Evolutionary conservation across 192 early-diverging fungal species (phyloP), one percentile per base, ranked within the genome.

Genomic region (Coemansia sp.): DNA sequence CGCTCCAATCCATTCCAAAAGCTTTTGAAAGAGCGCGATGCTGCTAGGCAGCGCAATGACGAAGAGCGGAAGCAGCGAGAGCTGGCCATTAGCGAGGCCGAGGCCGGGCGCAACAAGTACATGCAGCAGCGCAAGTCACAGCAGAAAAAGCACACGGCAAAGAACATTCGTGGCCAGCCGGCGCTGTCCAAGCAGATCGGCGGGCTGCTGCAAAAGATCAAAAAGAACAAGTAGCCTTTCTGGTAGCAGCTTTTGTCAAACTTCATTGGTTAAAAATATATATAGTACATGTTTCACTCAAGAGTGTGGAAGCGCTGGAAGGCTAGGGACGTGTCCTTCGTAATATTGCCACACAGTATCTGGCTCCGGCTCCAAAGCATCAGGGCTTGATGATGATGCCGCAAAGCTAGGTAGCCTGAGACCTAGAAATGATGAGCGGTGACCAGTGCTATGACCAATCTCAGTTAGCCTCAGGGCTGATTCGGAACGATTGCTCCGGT

Each of bases 91-190:
- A 51, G 42, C 23, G 57, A 65, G 62, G 63, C 60, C 9, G 65
- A 67, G 21, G 51, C 53, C 24, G 60, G 66, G 34, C 72, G 69
- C 21, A 43, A n/a, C 26, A 67, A 62, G 57, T 65, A 61, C 42
- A 42, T 65, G 48, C 71, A 71, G 16, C 60, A 65, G 31, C 71
- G 77, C 57, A 74, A 71, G 59, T 60, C 65, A 18, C 64, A 74
- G 56, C 71, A 59, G 42, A 74, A 68, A 33, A 67, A 59, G 59
- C 72, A 69, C 56, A 74, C 46, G 9, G 71, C 69, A 6, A 55
- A 69, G 21, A 79, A 71, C 4, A 56, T 59, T 43, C 67, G 69
- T 13, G 77, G 77, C 9, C 77, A 79, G 72, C 77, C 77, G 11
- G 58, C 67, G 36, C 53, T 79, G 26, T 59, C 77, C 28, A 74